These are phyloP conservation scores for Basidiobolus meristosporus DNA, from an alignment of 371 early-diverging fungal species.

Conservation along the genomic window DNA sequence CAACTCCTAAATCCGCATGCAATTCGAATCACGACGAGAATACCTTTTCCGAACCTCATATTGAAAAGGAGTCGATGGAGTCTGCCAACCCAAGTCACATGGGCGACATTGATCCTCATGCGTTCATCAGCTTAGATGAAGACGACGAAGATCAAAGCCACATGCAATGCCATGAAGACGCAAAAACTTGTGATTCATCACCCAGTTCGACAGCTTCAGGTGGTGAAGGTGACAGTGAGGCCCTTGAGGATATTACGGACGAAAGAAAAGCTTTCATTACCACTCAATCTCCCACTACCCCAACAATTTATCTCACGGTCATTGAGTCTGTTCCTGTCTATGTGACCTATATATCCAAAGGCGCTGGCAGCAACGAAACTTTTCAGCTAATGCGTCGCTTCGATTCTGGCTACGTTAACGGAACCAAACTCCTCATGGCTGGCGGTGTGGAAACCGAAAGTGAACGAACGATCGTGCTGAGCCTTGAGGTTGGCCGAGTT, in stretches of 20 bases:
- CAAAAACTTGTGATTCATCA: too few relatives aligned
- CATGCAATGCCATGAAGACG: too few relatives aligned
- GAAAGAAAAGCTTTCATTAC: too few relatives aligned
- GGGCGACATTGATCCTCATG: not conserved
- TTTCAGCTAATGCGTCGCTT: constrained; percentile 51
- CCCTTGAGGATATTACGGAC: too few relatives aligned
- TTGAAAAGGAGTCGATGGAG: not conserved
- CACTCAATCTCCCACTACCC: constrained; percentile 20
- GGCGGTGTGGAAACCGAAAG: constrained; percentile 75
- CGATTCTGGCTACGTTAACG: constrained; percentile 70
- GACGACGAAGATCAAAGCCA: too few relatives aligned
- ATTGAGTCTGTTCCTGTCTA: constrained; percentile 55
- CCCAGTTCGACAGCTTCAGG: not conserved
- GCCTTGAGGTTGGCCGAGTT: constrained; percentile 64
- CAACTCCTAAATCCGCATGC: too few relatives aligned
- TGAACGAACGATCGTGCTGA: constrained; percentile 69
- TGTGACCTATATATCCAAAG: constrained; percentile 28
- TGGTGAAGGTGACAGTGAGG: constrained; percentile 8
- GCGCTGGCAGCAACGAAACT: constrained; percentile 17
- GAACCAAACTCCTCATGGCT: constrained; percentile 55
- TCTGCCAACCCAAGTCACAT: too few relatives aligned
- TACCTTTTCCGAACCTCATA: not conserved
- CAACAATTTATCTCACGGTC: constrained; percentile 51
- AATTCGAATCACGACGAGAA: constrained; percentile 1
- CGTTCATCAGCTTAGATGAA: too few relatives aligned